Evolutionary conservation across 1,139 yeast species (phyloP), one percentile per base, ranked within the genome.

Genomic region (Kodamaea sp.): DNA sequence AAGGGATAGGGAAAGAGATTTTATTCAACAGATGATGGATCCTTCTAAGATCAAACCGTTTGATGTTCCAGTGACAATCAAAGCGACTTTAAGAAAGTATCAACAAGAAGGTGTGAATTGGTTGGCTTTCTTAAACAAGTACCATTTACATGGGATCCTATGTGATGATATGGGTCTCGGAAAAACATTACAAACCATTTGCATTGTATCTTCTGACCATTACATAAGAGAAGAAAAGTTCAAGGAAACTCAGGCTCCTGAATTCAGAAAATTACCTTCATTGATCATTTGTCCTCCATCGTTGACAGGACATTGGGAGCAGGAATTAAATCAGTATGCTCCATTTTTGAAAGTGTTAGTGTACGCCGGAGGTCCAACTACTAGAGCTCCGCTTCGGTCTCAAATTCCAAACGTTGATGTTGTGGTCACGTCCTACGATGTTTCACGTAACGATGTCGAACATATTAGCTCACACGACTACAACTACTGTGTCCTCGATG

Each of bases 91-190:
- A 47, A 80, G 98, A 60, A 86, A 87, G 47, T 94, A 94, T 55
- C 99, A 94, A 63, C 97, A 92, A 59, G 97, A 94, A 45, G 99
- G 99, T 59, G 95, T 94, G 27, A 94, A 92, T 57, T 94, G 99
- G 99, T 70, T 94, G 37, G 96, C 96, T 11, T 94, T 94, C 56
- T 73, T 94, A 53, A 94, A 92, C 65, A 87, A 87, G 53, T 94
- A 94, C 54, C 96, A 92, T 59, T 68, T 94, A 33, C 98, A 94
- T 63, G 99, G 98, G 32, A 89, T 94, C 51, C 68, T 94, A 32
- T 92, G 98, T 77, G 99, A 94, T 61, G 99, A 94, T 78, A 94
- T 94, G 99, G 99, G 99, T 9, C 73, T 94, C 24, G 99, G 99
- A 39, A 94, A 94, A 57, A 94, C 99, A 0, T 71, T 94, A 43